Base-by-base conservation (phyloP, 192 early-diverging fungal genomes). In the Backusella tarrabulga region DNA sequence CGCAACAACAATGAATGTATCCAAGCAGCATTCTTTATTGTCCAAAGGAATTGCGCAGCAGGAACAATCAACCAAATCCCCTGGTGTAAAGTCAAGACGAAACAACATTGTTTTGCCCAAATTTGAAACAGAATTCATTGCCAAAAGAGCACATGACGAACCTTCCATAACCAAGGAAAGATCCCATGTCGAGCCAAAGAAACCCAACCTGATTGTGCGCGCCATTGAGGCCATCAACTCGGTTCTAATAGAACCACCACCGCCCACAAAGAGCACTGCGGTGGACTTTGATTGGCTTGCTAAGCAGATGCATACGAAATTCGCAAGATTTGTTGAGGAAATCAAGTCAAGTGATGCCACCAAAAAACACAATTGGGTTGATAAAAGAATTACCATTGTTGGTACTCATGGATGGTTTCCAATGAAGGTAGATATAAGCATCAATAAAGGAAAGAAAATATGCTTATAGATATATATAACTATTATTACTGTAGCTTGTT, bases 321-420 rank as follows among this genome's bases (percentile, higher is more conserved):
- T 72, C 8, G 42, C 71, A 32, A 34, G 41, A 0, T 72, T 72
- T 50, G 44, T 72, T 17, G 71, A 72, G 29, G 71, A 72, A 8
- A 72, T 72, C 21, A 72, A 72, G 42, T 72, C 71, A 23, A 29
- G 5, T 19, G 71, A 72, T 15, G n/a, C 36, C 7, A 41, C 35
- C 6, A 70, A 9, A 1, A 34, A 34, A 14, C 17, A 68, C 29
- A 36, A 68, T 35, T 68, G 29, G 67, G 86, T 80, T 75, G 81
- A 86, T n/a, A 83, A 87, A 38, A 80, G 86, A 8, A 85, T 95
- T 17, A 94, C 87, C 6, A 89, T 98, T 17, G 87, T 98, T 56
- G 95, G 97, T 19, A 88, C 96, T 5, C 96, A 97, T 67, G 96
- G 96, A 6, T 97, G 95, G 89, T 96, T 97, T 83, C 93, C 96